Conservation (phyloP, 345 rosid genomes). For the Geranium rotundifolium region DNA sequence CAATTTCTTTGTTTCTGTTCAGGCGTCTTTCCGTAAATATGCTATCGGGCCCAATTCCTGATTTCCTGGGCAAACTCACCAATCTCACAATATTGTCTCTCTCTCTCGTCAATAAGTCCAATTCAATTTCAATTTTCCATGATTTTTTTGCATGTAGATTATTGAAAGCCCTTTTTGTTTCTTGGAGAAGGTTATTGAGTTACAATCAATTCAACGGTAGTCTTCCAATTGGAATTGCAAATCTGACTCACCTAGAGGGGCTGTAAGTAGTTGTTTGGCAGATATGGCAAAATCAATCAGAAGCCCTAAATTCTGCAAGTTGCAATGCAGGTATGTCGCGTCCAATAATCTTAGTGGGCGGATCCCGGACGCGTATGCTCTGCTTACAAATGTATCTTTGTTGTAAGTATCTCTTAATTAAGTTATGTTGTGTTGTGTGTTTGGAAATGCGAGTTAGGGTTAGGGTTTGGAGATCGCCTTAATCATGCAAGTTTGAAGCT, state of each 20-base stretch:
- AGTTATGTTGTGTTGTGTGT: no score
- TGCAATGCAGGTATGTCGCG: background rate
- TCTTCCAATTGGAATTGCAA: constrained; percentile 5
- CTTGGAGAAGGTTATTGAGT: background rate
- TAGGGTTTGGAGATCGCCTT: no score
- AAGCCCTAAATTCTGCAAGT: no score
- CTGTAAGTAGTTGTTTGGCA: constrained; percentile 9
- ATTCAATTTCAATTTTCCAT: no score
- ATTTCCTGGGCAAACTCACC: constrained; percentile 4
- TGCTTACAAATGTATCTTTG: background rate
- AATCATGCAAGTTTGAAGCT: no score
- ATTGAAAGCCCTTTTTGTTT: background rate
- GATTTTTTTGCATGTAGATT: no score
- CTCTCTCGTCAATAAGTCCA: background rate
- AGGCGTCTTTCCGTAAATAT: background rate
- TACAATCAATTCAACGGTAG: constrained; percentile 5
- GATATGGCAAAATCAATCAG: no score
- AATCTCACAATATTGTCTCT: accelerated
- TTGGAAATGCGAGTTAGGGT: no score
- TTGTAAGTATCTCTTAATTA: background rate
- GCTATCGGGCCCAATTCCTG: constrained; percentile 11
- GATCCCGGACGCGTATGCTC: background rate
- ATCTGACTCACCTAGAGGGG: background rate
- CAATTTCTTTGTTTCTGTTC: background rate
- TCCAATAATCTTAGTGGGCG: constrained; percentile 6